phyloP scores from a whole-genome alignment of 2,329 filamentous ascomycete genomes.

The Zasmidium citrigriseum region DNA sequence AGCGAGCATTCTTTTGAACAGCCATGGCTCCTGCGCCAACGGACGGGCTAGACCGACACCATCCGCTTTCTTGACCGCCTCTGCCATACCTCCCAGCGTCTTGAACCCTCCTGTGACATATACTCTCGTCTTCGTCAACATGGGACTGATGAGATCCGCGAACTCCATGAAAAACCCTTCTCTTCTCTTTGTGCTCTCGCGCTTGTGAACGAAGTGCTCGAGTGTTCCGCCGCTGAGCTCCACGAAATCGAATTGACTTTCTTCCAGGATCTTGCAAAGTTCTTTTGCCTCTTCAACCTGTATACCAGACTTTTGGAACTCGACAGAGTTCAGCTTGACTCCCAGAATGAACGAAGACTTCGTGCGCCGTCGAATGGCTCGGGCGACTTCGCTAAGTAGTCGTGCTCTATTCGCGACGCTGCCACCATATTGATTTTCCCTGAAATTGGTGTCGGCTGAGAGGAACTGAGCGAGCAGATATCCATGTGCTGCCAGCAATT shows the following conservation, averaged over 20 bases:
- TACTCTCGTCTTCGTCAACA: conserved; percentile 54
- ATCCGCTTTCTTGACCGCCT: conserved; percentile 59
- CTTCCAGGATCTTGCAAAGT: conserved; percentile 42
- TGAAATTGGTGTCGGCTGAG: conserved; percentile 42
- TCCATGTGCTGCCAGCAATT: conserved; percentile 49
- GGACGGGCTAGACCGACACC: conserved; percentile 62
- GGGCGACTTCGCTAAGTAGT: conserved; percentile 43
- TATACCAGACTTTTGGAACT: conserved; percentile 57
- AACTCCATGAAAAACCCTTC: conserved; percentile 61
- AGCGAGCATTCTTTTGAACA: conserved; percentile 49
- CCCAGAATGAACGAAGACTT: conserved; percentile 48
- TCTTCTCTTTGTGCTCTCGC: conserved; percentile 55
- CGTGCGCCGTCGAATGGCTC: conserved; percentile 42
- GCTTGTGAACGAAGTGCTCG: conserved; percentile 54
- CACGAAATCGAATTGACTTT: conserved; percentile 56
- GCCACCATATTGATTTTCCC: conserved; percentile 48
- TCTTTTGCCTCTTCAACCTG: conserved; percentile 52
- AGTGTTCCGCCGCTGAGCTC: conserved; percentile 64
- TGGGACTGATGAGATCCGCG: conserved; percentile 54
- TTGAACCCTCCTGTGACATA: conserved; percentile 63
- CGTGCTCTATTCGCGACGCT: conserved; percentile 45
- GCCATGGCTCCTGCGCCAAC: conserved; percentile 52
- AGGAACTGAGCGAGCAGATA: conserved; percentile 50
- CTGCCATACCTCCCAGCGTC: conserved; percentile 58
- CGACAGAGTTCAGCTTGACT: conserved; percentile 61